Base-by-base conservation (phyloP, 169 alveolate genomes). In the Plasmodium inui region DNA sequence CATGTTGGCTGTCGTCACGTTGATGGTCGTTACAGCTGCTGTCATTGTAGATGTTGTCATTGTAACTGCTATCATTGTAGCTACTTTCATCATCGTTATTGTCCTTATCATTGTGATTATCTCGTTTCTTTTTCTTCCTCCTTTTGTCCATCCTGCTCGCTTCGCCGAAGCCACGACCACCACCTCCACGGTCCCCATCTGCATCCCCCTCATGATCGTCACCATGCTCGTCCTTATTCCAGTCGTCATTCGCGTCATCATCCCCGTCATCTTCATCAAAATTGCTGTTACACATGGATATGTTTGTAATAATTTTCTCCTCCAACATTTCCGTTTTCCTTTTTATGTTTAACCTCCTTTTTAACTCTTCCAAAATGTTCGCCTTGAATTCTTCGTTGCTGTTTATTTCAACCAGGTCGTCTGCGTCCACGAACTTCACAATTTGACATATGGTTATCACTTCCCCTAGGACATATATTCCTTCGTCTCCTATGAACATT, bases 401-500 rank as follows among this genome's bases (percentile, higher is more conserved):
- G 39, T 73, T 34, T 32, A 86, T 57, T 1, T 86, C 79, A 53
- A 76, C 85, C 39, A 86, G 39, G 67, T 86, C 93, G 10, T 86
- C 93, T 50, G 93, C 78, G 55, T 86, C 93, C 44, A 86, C 19
- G 37, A 73, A 86, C 41, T 86, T 76, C 37, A 86, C 83, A 55
- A 86, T 86, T 53, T 86, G 93, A 37, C 93, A 86, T 12, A 86
- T 86, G 30, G 93, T 86, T 86, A 86, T 41, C 9, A 86, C 70
- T 76, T 86, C 93, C 14, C 93, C 93, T 74, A 86, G 46, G 32
- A 86, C 55, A 86, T 76, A 86, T 46, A 86, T 74, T 10, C 93
- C 93, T 78, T 86, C 93, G 67, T 86, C 93, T 19, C 93, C 93
- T 86, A 86, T 86, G 71, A 86, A 86, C 83, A 86, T 86, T 76